phyloP scores from a whole-genome alignment of 768 basidiomycete species.

The Rubroboletus satanas region DNA sequence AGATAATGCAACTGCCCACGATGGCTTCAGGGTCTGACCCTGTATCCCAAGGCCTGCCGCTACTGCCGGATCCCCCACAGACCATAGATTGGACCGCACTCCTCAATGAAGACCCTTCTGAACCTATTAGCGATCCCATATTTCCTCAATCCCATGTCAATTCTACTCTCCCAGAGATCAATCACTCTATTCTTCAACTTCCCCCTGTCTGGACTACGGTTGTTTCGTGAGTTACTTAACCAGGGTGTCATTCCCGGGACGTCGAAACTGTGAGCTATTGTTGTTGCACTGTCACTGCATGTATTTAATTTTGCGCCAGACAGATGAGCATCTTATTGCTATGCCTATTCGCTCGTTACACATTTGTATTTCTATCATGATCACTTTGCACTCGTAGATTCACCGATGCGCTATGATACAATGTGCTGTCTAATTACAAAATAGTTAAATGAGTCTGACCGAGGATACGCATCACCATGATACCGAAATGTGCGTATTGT shows the following conservation, averaged over 20 bases:
- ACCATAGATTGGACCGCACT: conserved; percentile 13
- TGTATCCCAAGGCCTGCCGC: not conserved
- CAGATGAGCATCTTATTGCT: not conserved
- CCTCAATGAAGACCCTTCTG: not conserved
- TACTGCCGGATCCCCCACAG: not conserved
- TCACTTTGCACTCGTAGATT: not conserved
- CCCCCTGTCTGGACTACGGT: not conserved
- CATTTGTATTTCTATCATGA: not conserved
- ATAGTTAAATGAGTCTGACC: too few species aligned
- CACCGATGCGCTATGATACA: too few species aligned
- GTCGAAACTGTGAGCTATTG: not conserved
- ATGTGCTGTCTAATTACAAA: too few species aligned
- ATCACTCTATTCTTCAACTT: conserved; percentile 8
- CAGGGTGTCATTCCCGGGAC: not conserved
- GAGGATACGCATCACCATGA: too few species aligned
- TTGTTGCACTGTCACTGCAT: not conserved
- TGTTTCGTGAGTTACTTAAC: not conserved
- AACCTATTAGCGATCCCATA: not conserved
- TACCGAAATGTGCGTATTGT: too few species aligned
- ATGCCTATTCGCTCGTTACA: not conserved
- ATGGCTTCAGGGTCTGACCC: not conserved
- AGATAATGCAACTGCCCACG: not conserved
- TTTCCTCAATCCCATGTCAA: not conserved
- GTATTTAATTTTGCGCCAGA: not conserved
- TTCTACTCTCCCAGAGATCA: conserved; percentile 1